phyloP scores from a whole-genome alignment of 1,284 basidiomycete genomes.

The Hymenochaete sp. region DNA sequence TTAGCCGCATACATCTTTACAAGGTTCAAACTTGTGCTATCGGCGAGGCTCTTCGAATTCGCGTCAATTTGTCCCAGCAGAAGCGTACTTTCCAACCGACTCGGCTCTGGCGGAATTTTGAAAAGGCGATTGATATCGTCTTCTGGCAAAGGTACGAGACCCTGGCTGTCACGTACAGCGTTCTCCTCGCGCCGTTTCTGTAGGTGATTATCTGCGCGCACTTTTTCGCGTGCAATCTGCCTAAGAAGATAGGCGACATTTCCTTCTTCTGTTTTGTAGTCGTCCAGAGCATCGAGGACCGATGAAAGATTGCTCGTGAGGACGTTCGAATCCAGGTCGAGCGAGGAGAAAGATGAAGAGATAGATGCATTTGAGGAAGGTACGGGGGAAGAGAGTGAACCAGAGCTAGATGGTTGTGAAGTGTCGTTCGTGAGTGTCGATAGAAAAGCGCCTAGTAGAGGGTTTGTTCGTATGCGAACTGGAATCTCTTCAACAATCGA shows the following conservation, averaged over 20 bases:
- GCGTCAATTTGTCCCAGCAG: conserved; percentile 83
- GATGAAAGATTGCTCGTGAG: conserved; percentile 68
- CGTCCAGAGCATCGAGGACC: conserved; percentile 79
- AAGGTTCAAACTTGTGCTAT: conserved; percentile 58
- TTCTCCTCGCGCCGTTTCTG: conserved; percentile 90
- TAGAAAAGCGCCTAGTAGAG: conserved; percentile 49
- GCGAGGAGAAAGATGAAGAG: conserved; percentile 46
- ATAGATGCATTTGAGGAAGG: conserved; percentile 32
- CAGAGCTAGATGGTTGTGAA: conserved; percentile 25
- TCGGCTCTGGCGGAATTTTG: conserved; percentile 86
- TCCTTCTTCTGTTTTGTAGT: conserved; percentile 83
- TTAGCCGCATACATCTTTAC: conserved; percentile 70
- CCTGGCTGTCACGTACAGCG: conserved; percentile 71
- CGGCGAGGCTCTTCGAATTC: conserved; percentile 69
- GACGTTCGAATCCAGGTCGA: conserved; percentile 54
- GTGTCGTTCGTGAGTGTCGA: conserved; percentile 22
- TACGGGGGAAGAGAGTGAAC: conserved; percentile 30
- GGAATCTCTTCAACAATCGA: conserved; percentile 88
- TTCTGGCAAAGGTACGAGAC: conserved; percentile 79
- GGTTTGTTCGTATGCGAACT: conserved; percentile 80
- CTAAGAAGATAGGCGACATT: conserved; percentile 89
- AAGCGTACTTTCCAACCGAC: conserved; percentile 82
- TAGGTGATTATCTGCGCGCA: conserved; percentile 73
- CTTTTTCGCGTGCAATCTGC: conserved; percentile 86
- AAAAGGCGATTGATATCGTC: conserved; percentile 79